Percentiles rank a stretch among this genome's conserved stretches.
Evolutionary conservation across 495 filamentous ascomycete species (phyloP).

Genomic region (Friedmanniomyces simplex): DNA sequence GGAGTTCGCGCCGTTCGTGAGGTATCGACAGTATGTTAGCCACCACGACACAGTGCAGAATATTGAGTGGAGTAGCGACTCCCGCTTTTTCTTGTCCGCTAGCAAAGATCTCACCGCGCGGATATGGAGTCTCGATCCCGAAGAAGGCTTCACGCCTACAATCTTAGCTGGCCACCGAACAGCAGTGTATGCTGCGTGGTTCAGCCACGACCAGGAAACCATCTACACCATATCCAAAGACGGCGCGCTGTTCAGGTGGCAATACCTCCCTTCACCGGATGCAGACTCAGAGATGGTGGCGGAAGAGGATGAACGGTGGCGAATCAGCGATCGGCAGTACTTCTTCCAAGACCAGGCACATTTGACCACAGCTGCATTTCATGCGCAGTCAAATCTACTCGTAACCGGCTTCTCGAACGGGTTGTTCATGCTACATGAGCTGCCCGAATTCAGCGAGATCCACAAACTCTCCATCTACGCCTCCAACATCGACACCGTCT

Average conservation of each 20-base stretch:
- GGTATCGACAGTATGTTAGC: slow-evolving; percentile 72
- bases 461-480: slow-evolving; percentile 90
- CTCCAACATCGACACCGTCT: slow-evolving; percentile 87
- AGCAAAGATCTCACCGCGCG: slow-evolving; percentile 85
- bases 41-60: slow-evolving; percentile 79
- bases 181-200: slow-evolving; percentile 77
- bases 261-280: slow-evolving; percentile 41
- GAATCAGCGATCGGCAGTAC: slow-evolving; percentile 76
- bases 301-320: slow-evolving; percentile 60
- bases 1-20: slow-evolving; percentile 88
- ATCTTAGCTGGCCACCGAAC: slow-evolving; percentile 82
- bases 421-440: slow-evolving; percentile 83
- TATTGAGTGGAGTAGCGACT: slow-evolving; percentile 92
- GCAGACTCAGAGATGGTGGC: slow-evolving; percentile 38
- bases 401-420: slow-evolving; percentile 93
- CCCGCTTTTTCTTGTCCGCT: slow-evolving; percentile 81
- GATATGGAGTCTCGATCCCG: slow-evolving; percentile 85
- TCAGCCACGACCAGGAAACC: slow-evolving; percentile 81
- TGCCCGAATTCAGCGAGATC: slow-evolving; percentile 94
- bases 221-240: slow-evolving; percentile 57
- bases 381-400: slow-evolving; percentile 72
- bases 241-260: slow-evolving; percentile 57
- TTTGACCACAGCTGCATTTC: slow-evolving; percentile 78
- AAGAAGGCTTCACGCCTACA: slow-evolving; percentile 81
- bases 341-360: slow-evolving; percentile 79